A percentile compares a stretch with the other conserved stretches of the same genome.
These are phyloP conservation scores for Silene uniflora DNA, from an alignment of 148 eudicot genomes.

Conservation along the genomic window DNA sequence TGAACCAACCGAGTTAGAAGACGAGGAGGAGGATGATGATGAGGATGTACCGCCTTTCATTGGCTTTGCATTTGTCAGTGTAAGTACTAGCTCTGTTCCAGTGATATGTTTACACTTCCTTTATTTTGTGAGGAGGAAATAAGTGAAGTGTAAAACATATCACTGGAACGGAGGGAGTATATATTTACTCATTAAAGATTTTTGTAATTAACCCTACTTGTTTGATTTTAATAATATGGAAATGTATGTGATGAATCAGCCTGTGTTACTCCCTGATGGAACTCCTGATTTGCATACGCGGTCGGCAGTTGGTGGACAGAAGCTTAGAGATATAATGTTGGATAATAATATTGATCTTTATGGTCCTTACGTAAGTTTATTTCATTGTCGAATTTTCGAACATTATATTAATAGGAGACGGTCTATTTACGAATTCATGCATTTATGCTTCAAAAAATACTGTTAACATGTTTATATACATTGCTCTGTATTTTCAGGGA, in stretches of 20 bases:
- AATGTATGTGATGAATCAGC: constrained; percentile 27
- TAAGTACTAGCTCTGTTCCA: no score
- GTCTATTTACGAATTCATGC: neutral
- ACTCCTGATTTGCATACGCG: constrained; percentile 80
- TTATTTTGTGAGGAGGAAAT: no score
- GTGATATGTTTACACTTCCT: no score
- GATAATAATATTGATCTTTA: constrained; percentile 68
- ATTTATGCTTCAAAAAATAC: no score
- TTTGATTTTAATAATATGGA: neutral
- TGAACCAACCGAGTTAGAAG: constrained; percentile 1
- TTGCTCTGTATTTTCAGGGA: constrained; percentile 47
- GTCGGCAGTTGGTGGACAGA: constrained; percentile 67
- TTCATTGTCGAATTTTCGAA: neutral
- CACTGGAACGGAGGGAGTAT: no score
- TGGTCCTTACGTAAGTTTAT: constrained; percentile 79
- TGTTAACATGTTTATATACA: no score
- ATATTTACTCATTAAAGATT: no score
- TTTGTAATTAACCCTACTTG: no score
- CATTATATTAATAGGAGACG: neutral
- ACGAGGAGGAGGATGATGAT: constrained; percentile 16
- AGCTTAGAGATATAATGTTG: constrained; percentile 79
- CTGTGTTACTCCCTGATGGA: constrained; percentile 88
- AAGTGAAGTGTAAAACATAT: no score
- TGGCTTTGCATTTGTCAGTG: constrained; percentile 68
- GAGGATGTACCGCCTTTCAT: constrained; percentile 47